Evolutionary conservation across 306 rosid genomes (phyloP).

Genomic region (Biancaea sappan): DNA sequence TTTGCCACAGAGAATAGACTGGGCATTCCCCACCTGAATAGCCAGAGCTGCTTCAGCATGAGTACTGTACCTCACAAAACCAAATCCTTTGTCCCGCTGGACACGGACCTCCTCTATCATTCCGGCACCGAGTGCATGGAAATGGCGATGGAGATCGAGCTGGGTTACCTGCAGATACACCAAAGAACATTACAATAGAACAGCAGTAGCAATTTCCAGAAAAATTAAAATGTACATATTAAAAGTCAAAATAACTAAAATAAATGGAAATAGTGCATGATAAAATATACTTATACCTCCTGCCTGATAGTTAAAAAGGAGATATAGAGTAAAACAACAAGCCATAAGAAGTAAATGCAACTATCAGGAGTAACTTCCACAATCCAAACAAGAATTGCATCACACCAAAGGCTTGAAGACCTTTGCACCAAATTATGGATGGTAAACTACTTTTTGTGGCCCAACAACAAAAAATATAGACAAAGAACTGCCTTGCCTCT

Average conservation of each 20-base stretch:
- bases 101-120: conserved; percentile 94
- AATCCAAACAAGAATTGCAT: background rate
- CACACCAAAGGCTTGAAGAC: background rate
- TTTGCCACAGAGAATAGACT: conserved; percentile 71
- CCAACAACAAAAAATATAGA: background rate
- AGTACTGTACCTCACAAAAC: conserved; percentile 84
- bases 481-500: conserved; percentile 56
- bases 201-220: conserved; percentile 2
- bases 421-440: background rate
- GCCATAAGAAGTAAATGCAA: background rate
- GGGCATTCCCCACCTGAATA: conserved; percentile 90
- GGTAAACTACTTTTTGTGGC: background rate
- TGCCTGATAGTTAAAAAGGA: background rate
- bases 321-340: background rate
- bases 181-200: conserved; percentile 10
- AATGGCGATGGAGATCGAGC: conserved; percentile 91
- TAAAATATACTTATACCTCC: background rate
- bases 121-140: conserved; percentile 90
- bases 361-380: background rate
- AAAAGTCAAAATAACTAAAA: background rate
- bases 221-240: conserved; percentile 18
- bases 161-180: conserved; percentile 64
- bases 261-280: background rate
- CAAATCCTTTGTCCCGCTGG: conserved; percentile 97
- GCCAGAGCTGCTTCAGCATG: conserved; percentile 96